Base-by-base conservation (phyloP, 306 rosid species). In the Quillaja saponaria region DNA sequence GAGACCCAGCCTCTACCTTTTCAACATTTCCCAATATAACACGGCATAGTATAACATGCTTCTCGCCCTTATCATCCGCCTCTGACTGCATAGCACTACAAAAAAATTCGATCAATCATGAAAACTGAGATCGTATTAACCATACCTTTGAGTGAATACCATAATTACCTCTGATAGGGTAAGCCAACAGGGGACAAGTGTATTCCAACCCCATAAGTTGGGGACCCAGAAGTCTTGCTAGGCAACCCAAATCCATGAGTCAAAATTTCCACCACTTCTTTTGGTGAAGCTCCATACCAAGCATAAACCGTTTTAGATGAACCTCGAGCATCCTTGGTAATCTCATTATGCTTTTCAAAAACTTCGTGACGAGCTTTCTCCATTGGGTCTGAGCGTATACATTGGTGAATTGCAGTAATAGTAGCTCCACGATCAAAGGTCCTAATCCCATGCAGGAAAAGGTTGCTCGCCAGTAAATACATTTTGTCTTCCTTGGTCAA, bases 21-120 rank as follows among this genome's bases (percentile, higher is more conserved):
- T 87, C 95, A 12, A 87, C 69, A 0, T 51, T 84, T 18, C 95
- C 95, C 48, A 87, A 46, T 62, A 84, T 67, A 65, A 82, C 78
- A 15, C 77, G 82, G 76, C 95, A 84, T 58, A 87, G 69, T 34
- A 84, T 34, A 14, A 78, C 3, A 66, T 87, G 83, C 53, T 73
- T 87, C 55, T 70, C 80, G 15, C 68, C 75, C 12, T 84, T 50
- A 13, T 78, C 72, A 9, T 80, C 86, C 31, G 71, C 67, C 60
- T 59, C 75, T 7, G 59, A 40, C 31, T 20, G 82, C 75, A 66
- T 49, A 61, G 76, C 74, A 80, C 95, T 87, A 59, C 52, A 70
- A 55, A 10, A 38, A 9, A 67, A 55, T 49, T 19, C 57, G 49
- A 35, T 40, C 42, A 60, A 57, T 20, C 2, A 17, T 37, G 8